These are phyloP conservation scores for Penicillium sumatraense DNA, from an alignment of 2,329 filamentous ascomycete species.

Conservation along the genomic window DNA sequence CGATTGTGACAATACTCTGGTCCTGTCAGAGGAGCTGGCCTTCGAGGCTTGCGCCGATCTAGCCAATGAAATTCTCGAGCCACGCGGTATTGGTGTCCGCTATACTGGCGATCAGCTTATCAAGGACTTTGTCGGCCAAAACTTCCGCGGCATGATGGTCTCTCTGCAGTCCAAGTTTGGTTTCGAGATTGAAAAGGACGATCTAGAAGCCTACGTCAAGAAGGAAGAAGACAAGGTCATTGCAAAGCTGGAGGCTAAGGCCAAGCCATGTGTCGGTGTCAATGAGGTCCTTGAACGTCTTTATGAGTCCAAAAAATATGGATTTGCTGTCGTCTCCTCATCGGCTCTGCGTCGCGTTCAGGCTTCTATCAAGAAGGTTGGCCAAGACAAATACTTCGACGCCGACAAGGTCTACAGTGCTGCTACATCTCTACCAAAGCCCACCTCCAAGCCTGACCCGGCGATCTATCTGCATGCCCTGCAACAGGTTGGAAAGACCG, in stretches of 20 bases:
- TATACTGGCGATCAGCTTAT: slow-evolving; percentile 83
- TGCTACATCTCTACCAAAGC: slow-evolving; percentile 74
- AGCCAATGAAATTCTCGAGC: slow-evolving; percentile 80
- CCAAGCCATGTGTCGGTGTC: slow-evolving; percentile 71
- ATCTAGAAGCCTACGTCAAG: slow-evolving; percentile 74
- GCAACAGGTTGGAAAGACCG: slow-evolving; percentile 71
- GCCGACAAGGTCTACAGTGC: slow-evolving; percentile 78
- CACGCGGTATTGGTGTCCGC: slow-evolving; percentile 65
- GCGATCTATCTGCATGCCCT: slow-evolving; percentile 83
- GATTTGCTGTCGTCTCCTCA: slow-evolving; percentile 78
- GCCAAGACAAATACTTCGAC: slow-evolving; percentile 80
- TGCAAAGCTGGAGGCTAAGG: slow-evolving; percentile 71
- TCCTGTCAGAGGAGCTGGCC: slow-evolving; percentile 86
- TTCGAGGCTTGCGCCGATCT: slow-evolving; percentile 90
- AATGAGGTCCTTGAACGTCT: slow-evolving; percentile 71
- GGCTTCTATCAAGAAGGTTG: slow-evolving; percentile 78
- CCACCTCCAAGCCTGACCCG: slow-evolving; percentile 90
- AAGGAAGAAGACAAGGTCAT: slow-evolving; percentile 84
- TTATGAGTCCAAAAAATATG: slow-evolving; percentile 65
- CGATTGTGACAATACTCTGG: slow-evolving; percentile 85
- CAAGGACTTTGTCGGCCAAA: slow-evolving; percentile 86
- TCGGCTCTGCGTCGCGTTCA: slow-evolving; percentile 77
- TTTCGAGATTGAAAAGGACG: slow-evolving; percentile 70
- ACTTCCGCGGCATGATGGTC: slow-evolving; percentile 90
- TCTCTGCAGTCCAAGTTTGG: slow-evolving; percentile 75